Evolutionary conservation across 2,329 filamentous ascomycete genomes (phyloP).

Genomic region (Simplicillium sp.): DNA sequence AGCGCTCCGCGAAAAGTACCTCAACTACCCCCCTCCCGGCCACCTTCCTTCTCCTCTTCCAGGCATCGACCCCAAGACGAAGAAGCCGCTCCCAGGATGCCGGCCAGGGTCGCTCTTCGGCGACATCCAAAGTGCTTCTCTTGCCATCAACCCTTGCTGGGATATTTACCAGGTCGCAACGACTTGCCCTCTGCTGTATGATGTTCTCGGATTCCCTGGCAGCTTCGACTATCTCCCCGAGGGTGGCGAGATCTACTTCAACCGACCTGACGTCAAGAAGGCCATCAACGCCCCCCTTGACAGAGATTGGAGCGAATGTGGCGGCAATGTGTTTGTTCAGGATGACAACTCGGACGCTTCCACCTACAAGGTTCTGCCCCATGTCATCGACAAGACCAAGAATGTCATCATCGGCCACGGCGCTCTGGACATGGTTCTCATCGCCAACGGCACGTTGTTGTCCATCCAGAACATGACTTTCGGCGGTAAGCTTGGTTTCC

Average conservation of each 20-base stretch:
- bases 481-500: slow-evolving; percentile 62
- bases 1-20: slow-evolving; percentile 44
- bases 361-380: slow-evolving; percentile 11
- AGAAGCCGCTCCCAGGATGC: slow-evolving; percentile 14
- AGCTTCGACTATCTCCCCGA: slow-evolving; percentile 13
- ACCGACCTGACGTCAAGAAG: slow-evolving; percentile 54
- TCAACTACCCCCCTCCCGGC: slow-evolving; percentile 59
- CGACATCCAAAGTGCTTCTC: slow-evolving; percentile 44
- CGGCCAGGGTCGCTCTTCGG: slow-evolving; percentile 44
- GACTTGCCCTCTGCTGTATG: slow-evolving; percentile 62
- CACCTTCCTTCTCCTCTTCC: slow-evolving; percentile 15
- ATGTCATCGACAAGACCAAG: slow-evolving; percentile 20
- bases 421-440: slow-evolving; percentile 50
- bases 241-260: slow-evolving; percentile 62
- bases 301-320: slow-evolving; percentile 16
- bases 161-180: slow-evolving; percentile 61
- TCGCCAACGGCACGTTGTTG: slow-evolving; percentile 61
- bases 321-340: slow-evolving; percentile 14
- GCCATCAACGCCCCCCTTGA: slow-evolving; percentile 51
- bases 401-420: slow-evolving; percentile 20
- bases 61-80: slow-evolving; percentile 19
- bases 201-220: slow-evolving; percentile 41
- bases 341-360: slow-evolving; percentile 11
- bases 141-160: slow-evolving; percentile 61
- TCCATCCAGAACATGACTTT: slow-evolving; percentile 75